A percentile compares a stretch with the other conserved stretches of the same genome.
These are phyloP conservation scores for Naganishia randhawae DNA, from an alignment of 768 basidiomycete genomes.

Conservation along the genomic window DNA sequence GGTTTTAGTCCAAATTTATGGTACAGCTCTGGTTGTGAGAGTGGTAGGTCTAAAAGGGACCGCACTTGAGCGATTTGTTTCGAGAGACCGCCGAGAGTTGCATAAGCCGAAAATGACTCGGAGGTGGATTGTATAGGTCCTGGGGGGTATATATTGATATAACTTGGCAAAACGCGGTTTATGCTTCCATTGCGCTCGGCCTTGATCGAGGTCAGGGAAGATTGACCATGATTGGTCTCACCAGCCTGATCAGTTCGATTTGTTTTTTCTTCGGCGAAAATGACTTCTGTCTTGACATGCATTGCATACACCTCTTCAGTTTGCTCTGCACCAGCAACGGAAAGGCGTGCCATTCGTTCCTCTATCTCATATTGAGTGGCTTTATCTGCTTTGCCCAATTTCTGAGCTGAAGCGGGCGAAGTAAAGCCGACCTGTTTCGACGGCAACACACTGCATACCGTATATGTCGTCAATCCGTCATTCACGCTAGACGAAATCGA, in stretches of 20 bases:
- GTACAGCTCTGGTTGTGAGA: constrained; percentile 77
- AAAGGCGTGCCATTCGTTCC: neutral
- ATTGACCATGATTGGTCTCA: neutral
- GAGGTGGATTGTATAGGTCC: constrained; percentile 28
- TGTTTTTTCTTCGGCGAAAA: constrained; percentile 2
- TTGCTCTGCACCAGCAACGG: neutral
- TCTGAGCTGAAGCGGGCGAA: constrained; percentile 9
- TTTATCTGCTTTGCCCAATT: constrained; percentile 10
- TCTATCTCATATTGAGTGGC: constrained; percentile 14
- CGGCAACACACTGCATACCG: neutral
- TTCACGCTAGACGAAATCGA: neutral
- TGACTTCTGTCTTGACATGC: constrained; percentile 18
- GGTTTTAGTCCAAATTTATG: constrained; percentile 82
- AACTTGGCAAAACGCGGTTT: constrained; percentile 38
- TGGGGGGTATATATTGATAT: constrained; percentile 50
- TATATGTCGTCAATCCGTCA: neutral
- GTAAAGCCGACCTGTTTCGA: constrained; percentile 14
- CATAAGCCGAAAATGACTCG: constrained; percentile 58
- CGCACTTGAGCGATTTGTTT: constrained; percentile 82
- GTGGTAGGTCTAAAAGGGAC: constrained; percentile 78
- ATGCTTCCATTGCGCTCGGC: neutral
- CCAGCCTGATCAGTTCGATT: neutral
- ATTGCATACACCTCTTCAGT: neutral
- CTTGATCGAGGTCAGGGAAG: constrained; percentile 6
- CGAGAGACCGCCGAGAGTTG: constrained; percentile 78